Conservation (phyloP, 352 stramenopile genomes). For the Globisporangium yorkense region DNA sequence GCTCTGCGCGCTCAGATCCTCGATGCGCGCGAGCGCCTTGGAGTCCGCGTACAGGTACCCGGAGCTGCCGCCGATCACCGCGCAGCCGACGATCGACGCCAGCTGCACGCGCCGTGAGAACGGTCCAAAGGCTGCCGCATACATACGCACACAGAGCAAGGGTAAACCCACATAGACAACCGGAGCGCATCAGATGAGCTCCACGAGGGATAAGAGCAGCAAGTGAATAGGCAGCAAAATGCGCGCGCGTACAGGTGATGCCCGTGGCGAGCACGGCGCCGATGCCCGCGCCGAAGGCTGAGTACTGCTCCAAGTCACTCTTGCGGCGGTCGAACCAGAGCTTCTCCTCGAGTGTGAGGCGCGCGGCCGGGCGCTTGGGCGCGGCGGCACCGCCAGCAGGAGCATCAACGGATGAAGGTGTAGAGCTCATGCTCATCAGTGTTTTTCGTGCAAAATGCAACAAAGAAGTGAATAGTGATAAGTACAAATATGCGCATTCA, state of each 20-base stretch:
- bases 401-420: background rate
- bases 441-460: background rate
- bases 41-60: slow-evolving; percentile 72
- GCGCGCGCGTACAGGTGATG: slow-evolving; percentile 40
- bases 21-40: slow-evolving; percentile 61
- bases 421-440: slow-evolving; percentile 11
- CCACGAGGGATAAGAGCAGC: background rate
- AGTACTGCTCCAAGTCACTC: slow-evolving; percentile 61
- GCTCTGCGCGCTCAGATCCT: slow-evolving; percentile 74
- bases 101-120: slow-evolving; percentile 62
- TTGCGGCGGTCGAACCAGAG: slow-evolving; percentile 73
- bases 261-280: slow-evolving; percentile 40
- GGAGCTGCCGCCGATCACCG: slow-evolving; percentile 46
- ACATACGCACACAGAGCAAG: background rate
- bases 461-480: no score
- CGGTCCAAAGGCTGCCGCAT: slow-evolving; percentile 42
- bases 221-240: background rate
- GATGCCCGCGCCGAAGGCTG: slow-evolving; percentile 47
- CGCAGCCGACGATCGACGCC: slow-evolving; percentile 46
- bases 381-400: background rate
- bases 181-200: no score
- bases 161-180: background rate
- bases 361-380: slow-evolving; percentile 16
- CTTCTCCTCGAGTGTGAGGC: slow-evolving; percentile 77
- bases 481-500: no score